Percentiles rank a stretch among this genome's conserved stretches.
These are phyloP conservation scores for Schoenoplectus tabernaemontani DNA, from an alignment of 202 grass and related monocot species.

Conservation along the genomic window DNA sequence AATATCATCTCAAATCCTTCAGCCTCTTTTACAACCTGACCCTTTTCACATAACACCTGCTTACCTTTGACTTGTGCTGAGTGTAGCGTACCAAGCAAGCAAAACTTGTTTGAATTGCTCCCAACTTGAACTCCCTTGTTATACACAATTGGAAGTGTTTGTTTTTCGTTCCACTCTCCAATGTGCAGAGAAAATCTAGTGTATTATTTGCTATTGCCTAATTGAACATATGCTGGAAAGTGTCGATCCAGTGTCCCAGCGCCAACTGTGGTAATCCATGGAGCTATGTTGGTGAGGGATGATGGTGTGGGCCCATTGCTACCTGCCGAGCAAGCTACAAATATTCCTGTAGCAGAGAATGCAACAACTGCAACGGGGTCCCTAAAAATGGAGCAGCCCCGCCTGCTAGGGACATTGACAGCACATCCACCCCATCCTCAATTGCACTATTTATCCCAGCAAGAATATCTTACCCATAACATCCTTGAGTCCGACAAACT, in stretches of 20 bases:
- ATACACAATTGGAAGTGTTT: conserved; percentile 39
- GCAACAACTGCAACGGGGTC: conserved; percentile 69
- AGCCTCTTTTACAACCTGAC: conserved; percentile 61
- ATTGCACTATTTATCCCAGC: conserved; percentile 72
- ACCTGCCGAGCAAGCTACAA: conserved; percentile 71
- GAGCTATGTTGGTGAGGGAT: conserved; percentile 59
- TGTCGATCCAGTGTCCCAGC: conserved; percentile 61
- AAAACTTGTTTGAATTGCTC: conserved; percentile 65
- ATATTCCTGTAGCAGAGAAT: conserved; percentile 60
- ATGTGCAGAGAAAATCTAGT: conserved; percentile 56
- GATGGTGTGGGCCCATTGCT: conserved; percentile 57
- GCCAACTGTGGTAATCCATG: conserved; percentile 81
- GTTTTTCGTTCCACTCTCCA: conserved; percentile 34
- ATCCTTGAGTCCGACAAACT: conserved; percentile 69
- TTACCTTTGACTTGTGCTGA: conserved; percentile 53
- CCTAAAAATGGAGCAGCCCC: conserved; percentile 35
- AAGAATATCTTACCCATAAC: conserved; percentile 72
- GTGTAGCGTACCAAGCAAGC: conserved; percentile 57
- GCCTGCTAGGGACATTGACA: conserved; percentile 70
- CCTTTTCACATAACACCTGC: conserved; percentile 89
- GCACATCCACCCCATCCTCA: conserved; percentile 70
- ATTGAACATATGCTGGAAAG: conserved; percentile 53
- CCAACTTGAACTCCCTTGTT: conserved; percentile 43
- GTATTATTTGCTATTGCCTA: conserved; percentile 45
- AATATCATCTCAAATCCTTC: conserved; percentile 79